These are phyloP conservation scores for Kuraishia ogatae DNA, from an alignment of 805 yeast genomes.

Conservation along the genomic window DNA sequence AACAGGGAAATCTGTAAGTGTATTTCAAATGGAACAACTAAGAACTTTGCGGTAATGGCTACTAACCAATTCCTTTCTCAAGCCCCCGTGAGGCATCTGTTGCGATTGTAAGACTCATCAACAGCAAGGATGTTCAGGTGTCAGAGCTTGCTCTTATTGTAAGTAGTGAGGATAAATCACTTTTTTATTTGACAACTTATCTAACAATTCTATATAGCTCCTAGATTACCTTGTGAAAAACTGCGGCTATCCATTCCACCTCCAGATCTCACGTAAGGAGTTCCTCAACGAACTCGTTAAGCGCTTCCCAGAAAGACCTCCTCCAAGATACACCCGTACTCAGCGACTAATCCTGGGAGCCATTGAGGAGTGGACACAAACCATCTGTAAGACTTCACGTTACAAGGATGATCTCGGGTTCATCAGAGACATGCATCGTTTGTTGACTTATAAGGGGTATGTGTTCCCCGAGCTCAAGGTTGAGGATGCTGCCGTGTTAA, in stretches of 20 bases:
- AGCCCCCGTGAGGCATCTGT: constrained; percentile 86
- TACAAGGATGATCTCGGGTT: constrained; percentile 89
- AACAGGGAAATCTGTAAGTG: constrained; percentile 62
- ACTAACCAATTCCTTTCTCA: not conserved
- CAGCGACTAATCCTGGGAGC: constrained; percentile 83
- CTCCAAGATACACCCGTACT: constrained; percentile 70
- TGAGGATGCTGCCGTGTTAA: constrained; percentile 89
- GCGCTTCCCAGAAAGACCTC: constrained; percentile 92
- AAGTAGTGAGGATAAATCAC: not conserved
- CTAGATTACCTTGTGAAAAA: constrained; percentile 91
- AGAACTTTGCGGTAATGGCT: not conserved
- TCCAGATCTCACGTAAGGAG: constrained; percentile 91
- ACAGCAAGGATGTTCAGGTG: constrained; percentile 77
- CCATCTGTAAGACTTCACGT: constrained; percentile 81
- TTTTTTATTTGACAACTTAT: not conserved
- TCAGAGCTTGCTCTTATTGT: constrained; percentile 61
- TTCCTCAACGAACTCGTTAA: constrained; percentile 89
- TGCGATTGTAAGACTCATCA: constrained; percentile 73
- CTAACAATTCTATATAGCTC: constrained; percentile 13
- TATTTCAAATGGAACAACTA: not conserved
- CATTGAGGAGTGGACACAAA: constrained; percentile 95
- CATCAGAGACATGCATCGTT: constrained; percentile 92
- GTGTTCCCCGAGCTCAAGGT: constrained; percentile 84
- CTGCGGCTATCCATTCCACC: constrained; percentile 95
- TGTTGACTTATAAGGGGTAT: constrained; percentile 85